phyloP scores from a whole-genome alignment of 2,329 filamentous ascomycete genomes.

The Huntiella bhutanensis region DNA sequence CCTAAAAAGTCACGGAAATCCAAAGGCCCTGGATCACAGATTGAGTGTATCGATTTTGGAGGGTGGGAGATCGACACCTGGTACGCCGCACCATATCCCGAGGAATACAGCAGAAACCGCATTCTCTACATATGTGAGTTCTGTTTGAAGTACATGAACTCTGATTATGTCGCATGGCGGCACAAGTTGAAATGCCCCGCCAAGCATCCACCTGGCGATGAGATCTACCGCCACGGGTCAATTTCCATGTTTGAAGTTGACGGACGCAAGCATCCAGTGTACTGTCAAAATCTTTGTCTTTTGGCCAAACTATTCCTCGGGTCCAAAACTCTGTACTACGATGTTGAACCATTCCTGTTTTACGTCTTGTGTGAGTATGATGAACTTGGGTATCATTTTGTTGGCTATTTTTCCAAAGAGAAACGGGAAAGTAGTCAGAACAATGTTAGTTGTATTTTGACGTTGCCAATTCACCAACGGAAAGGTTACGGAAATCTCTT shows the following conservation, averaged over 20 bases:
- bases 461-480: conserved; percentile 86
- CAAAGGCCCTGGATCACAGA: conserved; percentile 79
- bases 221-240: conserved; percentile 83
- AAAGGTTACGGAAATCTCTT: conserved; percentile 93
- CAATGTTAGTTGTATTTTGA: conserved; percentile 94
- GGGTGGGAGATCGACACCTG: conserved; percentile 97
- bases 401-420: conserved; percentile 99
- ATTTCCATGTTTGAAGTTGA: conserved; percentile 96
- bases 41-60: conserved; percentile 96
- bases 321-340: conserved; percentile 95
- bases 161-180: conserved; percentile 92
- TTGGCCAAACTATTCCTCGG: conserved; percentile 95
- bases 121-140: conserved; percentile 99
- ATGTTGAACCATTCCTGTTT: conserved; percentile 91
- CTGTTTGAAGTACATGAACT: conserved; percentile 98
- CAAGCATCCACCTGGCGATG: conserved; percentile 91
- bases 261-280: conserved; percentile 91
- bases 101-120: conserved; percentile 92
- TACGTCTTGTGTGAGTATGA: conserved; percentile 94
- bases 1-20: conserved; percentile 53
- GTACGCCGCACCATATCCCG: conserved; percentile 95
- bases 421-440: conserved; percentile 88
- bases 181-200: conserved; percentile 94
- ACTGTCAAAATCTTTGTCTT: conserved; percentile 92
- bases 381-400: conserved; percentile 81